Evolutionary conservation across 495 filamentous ascomycete genomes (phyloP).

Genomic region (Aspergillus baeticus): DNA sequence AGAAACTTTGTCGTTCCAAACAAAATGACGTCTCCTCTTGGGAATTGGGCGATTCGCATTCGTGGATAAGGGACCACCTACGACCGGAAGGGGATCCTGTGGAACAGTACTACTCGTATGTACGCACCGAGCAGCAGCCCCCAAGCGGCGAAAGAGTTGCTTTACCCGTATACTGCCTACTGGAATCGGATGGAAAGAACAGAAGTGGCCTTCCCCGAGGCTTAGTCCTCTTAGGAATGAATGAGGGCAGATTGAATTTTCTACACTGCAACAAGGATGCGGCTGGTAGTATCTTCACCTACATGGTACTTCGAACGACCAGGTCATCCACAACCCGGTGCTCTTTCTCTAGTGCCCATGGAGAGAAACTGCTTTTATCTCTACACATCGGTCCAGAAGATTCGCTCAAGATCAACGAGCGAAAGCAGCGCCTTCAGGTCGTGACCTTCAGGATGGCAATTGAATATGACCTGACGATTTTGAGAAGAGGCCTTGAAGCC

Average conservation of each 20-base stretch:
- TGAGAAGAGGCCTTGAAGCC: slow-evolving; percentile 1
- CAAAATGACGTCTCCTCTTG: neutral
- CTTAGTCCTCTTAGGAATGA: slow-evolving; percentile 2
- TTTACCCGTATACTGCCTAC: neutral
- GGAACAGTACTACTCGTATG: slow-evolving; percentile 3
- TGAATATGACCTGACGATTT: slow-evolving; percentile 5
- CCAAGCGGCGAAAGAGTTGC: neutral
- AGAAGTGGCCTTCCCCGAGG: neutral
- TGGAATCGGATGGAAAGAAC: neutral
- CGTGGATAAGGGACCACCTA: slow-evolving; percentile 3
- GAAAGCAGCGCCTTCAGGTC: neutral
- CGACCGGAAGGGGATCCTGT: neutral
- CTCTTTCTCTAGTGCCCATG: neutral
- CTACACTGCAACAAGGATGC: neutral
- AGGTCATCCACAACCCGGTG: neutral
- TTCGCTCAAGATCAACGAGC: slow-evolving; percentile 8
- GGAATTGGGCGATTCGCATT: slow-evolving; percentile 4
- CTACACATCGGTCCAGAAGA: neutral
- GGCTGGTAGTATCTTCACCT: neutral
- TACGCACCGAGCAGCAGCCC: neutral
- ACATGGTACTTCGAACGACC: slow-evolving; percentile 7
- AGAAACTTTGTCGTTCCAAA: neutral
- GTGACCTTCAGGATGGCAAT: slow-evolving; percentile 6
- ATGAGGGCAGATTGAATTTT: slow-evolving; percentile 4
- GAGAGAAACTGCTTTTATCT: neutral